These are phyloP conservation scores for Astragalus membranaceus DNA, from an alignment of 306 rosid genomes.

Conservation along the genomic window DNA sequence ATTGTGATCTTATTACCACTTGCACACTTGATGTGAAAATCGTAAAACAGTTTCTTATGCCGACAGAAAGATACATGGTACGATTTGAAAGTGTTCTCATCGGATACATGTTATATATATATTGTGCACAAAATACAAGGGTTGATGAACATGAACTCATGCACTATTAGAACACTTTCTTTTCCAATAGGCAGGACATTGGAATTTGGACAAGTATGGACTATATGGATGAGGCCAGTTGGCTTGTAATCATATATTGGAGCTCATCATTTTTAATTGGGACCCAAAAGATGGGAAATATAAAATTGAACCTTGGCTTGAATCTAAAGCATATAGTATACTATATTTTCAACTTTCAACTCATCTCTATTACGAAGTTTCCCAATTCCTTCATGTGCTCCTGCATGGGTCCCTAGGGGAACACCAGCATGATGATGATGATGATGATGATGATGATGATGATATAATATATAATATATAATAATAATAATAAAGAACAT, in stretches of 20 bases:
- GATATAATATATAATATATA: too few species aligned
- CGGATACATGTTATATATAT: not conserved
- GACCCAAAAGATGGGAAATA: slow-evolving; percentile 20
- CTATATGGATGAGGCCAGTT: slow-evolving; percentile 12
- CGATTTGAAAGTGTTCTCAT: not conserved
- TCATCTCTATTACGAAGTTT: slow-evolving; percentile 20
- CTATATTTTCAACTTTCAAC: slow-evolving; percentile 1
- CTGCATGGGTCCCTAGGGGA: slow-evolving; percentile 3
- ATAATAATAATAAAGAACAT: not conserved
- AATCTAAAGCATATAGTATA: not conserved
- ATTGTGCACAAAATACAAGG: not conserved
- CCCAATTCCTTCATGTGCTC: slow-evolving; percentile 24
- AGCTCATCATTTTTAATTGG: slow-evolving; percentile 21
- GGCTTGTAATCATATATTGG: not conserved
- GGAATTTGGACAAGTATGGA: slow-evolving; percentile 2
- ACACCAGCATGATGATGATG: not conserved
- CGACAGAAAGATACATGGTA: not conserved
- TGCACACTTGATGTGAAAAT: slow-evolving; percentile 23
- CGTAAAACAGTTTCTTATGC: not conserved
- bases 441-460: too few species aligned
- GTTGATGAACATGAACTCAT: not conserved
- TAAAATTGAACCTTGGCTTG: not conserved
- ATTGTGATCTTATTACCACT: slow-evolving; percentile 25
- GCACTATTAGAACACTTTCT: not conserved
- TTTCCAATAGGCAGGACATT: not conserved